phyloP scores from a whole-genome alignment of 441 rosid genomes.

The Pelargonium australe region DNA sequence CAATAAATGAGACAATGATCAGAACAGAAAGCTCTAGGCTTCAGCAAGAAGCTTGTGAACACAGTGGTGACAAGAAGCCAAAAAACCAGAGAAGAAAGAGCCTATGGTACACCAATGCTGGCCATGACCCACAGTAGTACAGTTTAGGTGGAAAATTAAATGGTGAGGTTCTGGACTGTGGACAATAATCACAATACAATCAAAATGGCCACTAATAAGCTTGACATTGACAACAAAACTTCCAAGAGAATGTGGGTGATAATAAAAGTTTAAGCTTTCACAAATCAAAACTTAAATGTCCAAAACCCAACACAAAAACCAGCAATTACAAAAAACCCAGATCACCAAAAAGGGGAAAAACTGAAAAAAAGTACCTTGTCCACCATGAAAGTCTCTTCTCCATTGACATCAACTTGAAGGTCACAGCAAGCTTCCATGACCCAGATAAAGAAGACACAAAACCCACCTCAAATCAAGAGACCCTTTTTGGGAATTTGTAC shows the following conservation, averaged over 20 bases:
- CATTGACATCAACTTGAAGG: constrained; percentile 91
- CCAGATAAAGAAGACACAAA: constrained; percentile 24
- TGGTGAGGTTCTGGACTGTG: neutral
- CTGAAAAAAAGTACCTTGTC: constrained; percentile 45
- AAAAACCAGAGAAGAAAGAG: constrained; percentile 18
- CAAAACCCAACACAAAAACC: neutral
- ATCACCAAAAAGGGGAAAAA: neutral
- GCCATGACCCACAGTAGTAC: constrained; percentile 30
- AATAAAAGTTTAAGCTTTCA: constrained; percentile 10
- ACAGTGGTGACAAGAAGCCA: constrained; percentile 22
- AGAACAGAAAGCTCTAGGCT: constrained; percentile 16
- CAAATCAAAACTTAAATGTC: neutral
- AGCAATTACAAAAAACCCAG: neutral
- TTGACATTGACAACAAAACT: constrained; percentile 4
- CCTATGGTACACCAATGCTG: neutral
- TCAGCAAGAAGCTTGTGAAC: neutral
- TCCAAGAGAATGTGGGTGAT: constrained; percentile 13
- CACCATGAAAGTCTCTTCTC: constrained; percentile 70
- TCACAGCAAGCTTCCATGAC: constrained; percentile 73
- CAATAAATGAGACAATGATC: constrained; percentile 33
- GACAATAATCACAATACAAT: constrained; percentile 3
- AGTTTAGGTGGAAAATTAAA: constrained; percentile 31
- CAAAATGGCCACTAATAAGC: constrained; percentile 2
- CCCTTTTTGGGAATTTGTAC: constrained; percentile 19
- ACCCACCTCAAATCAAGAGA: constrained; percentile 35